Evolutionary conservation across 192 early-diverging fungal genomes (phyloP), one percentile per base, ranked within the genome.

Genomic region (Coemansia reversa): DNA sequence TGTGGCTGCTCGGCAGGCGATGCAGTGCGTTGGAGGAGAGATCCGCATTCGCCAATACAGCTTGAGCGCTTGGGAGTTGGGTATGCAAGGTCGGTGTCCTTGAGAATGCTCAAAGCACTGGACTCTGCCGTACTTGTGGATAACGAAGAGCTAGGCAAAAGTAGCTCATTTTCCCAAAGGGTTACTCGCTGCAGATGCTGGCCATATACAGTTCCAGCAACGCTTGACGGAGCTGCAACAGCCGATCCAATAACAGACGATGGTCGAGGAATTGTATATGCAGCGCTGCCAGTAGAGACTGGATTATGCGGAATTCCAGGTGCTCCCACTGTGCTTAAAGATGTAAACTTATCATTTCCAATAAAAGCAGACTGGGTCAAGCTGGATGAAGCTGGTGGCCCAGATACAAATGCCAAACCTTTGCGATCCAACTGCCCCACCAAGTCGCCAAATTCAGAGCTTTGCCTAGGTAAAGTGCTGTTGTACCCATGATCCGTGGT

Each of bases 71-170:
- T 63, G 1, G 79, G 79, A 12, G 69, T 72, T 9, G 79, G 73
- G 28, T 81, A 81, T 2, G 79, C 79, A 4, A 81, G 70, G 32
- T 81, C 79, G 0, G 79, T 81, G 42, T 75, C 79, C 48, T 76
- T 81, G 18, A 81, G 58, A 27, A 81, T 81, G 58, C 79, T 81
- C 52, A 81, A 55, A 16, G 79, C 79, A 45, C 79, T 81, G 20
- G 79, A 69, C 45, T 81, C 79, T 0, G 79, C 79, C 5, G 66
- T 75, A 1, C 69, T 72, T 9, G 79, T 72, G 5, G 79, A 68
- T 49, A 60, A 47, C 32, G 71, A 60, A 1, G 60, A 42, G 16
- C 51, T 29, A 2, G 62, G 62, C 14, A 53, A 1, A 22, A 51
- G 32, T 16, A 57, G 20, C 32, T 53, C 33, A 23, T 52, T 54